Base-by-base conservation (phyloP, 768 basidiomycete genomes). In the Lactarius hengduanensis region DNA sequence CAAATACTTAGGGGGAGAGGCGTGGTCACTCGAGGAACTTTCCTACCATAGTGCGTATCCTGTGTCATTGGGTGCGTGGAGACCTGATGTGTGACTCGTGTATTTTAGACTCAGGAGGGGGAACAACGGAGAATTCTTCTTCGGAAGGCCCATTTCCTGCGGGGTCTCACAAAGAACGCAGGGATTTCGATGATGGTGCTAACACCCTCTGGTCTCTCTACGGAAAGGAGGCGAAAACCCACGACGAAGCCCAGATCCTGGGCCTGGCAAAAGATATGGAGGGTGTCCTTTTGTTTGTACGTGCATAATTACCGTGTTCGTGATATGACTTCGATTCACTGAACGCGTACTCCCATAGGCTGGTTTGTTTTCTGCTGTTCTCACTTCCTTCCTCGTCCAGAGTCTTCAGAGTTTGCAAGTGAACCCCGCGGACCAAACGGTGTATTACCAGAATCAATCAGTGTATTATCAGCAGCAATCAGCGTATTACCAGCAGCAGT, bases 291-390 rank as follows among this genome's bases (percentile, higher is more conserved):
- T 16, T 32, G 3, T 30, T 56, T 34, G 55, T 56, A 11, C 28
- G 55, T 55, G 54, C 7, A 28, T 20, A 1, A 47, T 56, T 56
- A 16, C 32, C 28, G 3, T 16, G 15, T 30, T 32, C 55, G 4
- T 16, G 16, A 54, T n/a, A 16, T 1, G 1, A 22, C 15, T 4
- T 18, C 11, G 8, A 55, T 6, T 55, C 26, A 30, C 15, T n/a
- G 0, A 7, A 32, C 10, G 16, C 28, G 15, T 1, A 56, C 22
- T 11, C 28, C n/a, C 36, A 10, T 20, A 68, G 66, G 59, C 67
- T 43, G 67, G 67, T 41, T 56, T 68, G 30, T 61, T 68, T 47
- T 65, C 67, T 30, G 63, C 41, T 4, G 64, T 59, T 28, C 53
- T 68, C 30, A 61, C 67, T 18, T 22, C 67, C 2, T 64, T 68